These are phyloP conservation scores for Cytospora mali DNA, from an alignment of 2,329 filamentous ascomycete species.

Conservation along the genomic window DNA sequence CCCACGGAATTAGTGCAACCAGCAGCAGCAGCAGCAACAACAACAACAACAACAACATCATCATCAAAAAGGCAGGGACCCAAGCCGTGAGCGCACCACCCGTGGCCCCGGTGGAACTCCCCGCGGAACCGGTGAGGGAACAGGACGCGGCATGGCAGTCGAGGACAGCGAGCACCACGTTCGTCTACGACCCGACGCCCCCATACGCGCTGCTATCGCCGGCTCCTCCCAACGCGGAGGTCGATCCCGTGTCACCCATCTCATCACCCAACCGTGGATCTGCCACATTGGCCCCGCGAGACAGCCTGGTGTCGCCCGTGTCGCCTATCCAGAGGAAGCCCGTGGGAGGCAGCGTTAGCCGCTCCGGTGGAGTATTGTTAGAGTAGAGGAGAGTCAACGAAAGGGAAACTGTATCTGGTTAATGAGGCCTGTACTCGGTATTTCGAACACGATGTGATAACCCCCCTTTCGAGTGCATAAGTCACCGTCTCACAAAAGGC, in stretches of 20 bases:
- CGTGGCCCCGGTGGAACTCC: conserved; percentile 7
- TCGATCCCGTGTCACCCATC: background rate
- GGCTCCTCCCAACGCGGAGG: background rate
- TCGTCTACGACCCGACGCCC: conserved; percentile 12
- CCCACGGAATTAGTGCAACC: background rate
- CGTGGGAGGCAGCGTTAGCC: background rate
- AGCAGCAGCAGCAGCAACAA: too few relatives aligned
- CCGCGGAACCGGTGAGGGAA: conserved; percentile 11
- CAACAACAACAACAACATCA: too few relatives aligned
- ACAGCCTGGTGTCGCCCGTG: conserved; percentile 9
- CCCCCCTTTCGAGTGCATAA: background rate
- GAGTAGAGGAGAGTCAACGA: conserved; percentile 1
- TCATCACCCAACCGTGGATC: background rate
- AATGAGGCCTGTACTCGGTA: background rate
- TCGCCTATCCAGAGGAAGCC: conserved; percentile 15
- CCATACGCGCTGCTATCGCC: conserved; percentile 13
- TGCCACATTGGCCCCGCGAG: conserved; percentile 1
- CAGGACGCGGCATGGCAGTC: background rate
- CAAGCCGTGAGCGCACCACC: conserved; percentile 7
- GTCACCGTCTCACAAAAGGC: background rate
- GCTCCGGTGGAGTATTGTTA: conserved; percentile 8
- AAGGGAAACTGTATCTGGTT: conserved; percentile 3
- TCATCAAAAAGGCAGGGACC: background rate
- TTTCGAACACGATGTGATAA: conserved; percentile 3
- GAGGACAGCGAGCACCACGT: conserved; percentile 7